Percentiles rank a stretch among this genome's conserved stretches.
Evolutionary conservation across 441 rosid species (phyloP).

Genomic region (Croton laevigatus): DNA sequence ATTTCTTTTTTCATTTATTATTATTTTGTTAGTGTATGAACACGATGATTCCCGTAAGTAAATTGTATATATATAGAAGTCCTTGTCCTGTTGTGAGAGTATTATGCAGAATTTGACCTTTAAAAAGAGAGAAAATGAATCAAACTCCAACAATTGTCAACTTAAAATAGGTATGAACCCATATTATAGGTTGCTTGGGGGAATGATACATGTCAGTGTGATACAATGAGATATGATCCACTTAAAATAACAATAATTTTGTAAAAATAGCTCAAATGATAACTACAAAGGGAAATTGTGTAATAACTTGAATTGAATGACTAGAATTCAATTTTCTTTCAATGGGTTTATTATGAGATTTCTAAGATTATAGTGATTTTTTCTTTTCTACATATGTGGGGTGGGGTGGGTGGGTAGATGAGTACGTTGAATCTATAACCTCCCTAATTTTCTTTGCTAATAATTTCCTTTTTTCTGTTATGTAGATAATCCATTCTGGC

Average conservation of each 20-base stretch:
- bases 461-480: neutral
- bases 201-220: conserved; percentile 10
- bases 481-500: neutral
- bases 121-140: conserved; percentile 23
- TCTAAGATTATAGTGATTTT: neutral
- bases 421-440: neutral
- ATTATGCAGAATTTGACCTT: conserved; percentile 39
- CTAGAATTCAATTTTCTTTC: neutral
- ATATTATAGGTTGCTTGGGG: conserved; percentile 15
- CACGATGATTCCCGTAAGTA: too few relatives aligned
- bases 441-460: conserved; percentile 1
- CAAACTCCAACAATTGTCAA: conserved; percentile 28
- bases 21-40: too few relatives aligned
- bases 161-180: conserved; percentile 33
- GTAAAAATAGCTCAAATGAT: neutral
- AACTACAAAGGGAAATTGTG: neutral
- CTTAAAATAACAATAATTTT: neutral
- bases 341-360: conserved; percentile 12
- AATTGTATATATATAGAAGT: too few relatives aligned
- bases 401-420: conserved; percentile 6
- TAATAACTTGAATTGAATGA: neutral
- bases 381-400: neutral
- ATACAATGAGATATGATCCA: neutral
- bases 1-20: too few relatives aligned
- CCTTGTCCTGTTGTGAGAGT: conserved; percentile 17